These are phyloP conservation scores for Castanospermum australe DNA, from an alignment of 306 rosid genomes.

Conservation along the genomic window DNA sequence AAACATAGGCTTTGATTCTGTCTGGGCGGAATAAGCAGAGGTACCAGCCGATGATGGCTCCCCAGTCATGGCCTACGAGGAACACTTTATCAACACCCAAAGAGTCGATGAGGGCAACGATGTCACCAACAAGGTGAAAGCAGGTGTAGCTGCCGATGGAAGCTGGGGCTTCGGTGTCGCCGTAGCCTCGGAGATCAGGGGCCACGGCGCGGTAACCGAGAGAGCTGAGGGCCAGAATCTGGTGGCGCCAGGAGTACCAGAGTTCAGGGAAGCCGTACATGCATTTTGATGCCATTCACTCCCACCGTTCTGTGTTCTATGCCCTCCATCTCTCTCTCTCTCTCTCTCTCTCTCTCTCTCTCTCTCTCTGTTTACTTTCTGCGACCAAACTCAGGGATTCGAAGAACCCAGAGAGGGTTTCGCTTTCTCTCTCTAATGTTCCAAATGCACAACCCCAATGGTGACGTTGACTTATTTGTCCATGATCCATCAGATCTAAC, in stretches of 20 bases:
- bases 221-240: constrained; percentile 32
- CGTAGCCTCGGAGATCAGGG: constrained; percentile 42
- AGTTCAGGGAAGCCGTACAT: constrained; percentile 45
- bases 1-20: constrained; percentile 36
- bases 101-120: constrained; percentile 33
- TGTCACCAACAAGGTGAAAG: constrained; percentile 35
- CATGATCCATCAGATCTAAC: too few species aligned
- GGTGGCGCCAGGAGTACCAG: constrained; percentile 53
- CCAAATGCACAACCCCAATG: too few species aligned
- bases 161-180: constrained; percentile 33
- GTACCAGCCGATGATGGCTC: constrained; percentile 41
- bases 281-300: constrained; percentile 45
- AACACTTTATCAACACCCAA: constrained; percentile 27
- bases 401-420: too few species aligned
- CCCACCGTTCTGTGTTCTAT: constrained; percentile 31
- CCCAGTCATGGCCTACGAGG: constrained; percentile 42
- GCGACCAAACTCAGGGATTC: background rate
- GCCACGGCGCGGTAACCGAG: constrained; percentile 42
- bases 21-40: constrained; percentile 42
- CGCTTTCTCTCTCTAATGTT: too few species aligned
- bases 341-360: background rate
- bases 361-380: background rate
- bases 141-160: constrained; percentile 15
- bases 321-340: constrained; percentile 10
- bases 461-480: too few species aligned